Base-by-base conservation (phyloP, 176 grass and related monocot species). In the Otatea glauca region DNA sequence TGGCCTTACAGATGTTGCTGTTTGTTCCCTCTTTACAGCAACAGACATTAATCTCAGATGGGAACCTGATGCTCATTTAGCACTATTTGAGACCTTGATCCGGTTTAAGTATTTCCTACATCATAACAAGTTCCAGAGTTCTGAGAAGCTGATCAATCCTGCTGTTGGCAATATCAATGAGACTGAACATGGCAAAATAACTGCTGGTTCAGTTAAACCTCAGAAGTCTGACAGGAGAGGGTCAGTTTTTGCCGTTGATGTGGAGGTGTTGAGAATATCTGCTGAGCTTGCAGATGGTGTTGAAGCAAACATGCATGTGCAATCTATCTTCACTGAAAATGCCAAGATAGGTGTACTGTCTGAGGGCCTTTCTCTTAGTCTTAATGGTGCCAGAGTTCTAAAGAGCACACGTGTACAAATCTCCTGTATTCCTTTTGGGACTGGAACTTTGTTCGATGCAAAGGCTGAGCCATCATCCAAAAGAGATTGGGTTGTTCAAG, bases 321-420 rank as follows among this genome's bases (percentile, higher is more conserved):
- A 99, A 85, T 99, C 96, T 83, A 99, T 99, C 43, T 99, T 99
- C 78, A 93, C 96, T 20, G 96, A 99, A 91, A 92, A 99, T 94
- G 92, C 83, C 64, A 96, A 93, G 77, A 99, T 99, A 87, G 96
- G 96, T 83, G 75, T 96, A 74, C 70, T 99, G 76, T 88, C 91
- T 63, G 96, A 99, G 84, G 96, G 96, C 18, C 88, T 99, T 81
- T 93, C 88, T 86, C 88, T 99, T 70, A 70, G 78, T 83, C 86
- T 99, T 71, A 99, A 99, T 89, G 93, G 88, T 70, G 86, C 93
- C 77, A 96, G 93, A 83, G 86, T 99, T 88, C 81, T 99, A 67
- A 99, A 90, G 84, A 94, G 96, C 85, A 99, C 88, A 21, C 93
- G 93, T 17, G 88, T 96, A 86, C 96, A 99, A 60, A 88, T 99